Evolutionary conservation across 495 filamentous ascomycete species (phyloP).

Genomic region (Trichodelitschia bisporula): DNA sequence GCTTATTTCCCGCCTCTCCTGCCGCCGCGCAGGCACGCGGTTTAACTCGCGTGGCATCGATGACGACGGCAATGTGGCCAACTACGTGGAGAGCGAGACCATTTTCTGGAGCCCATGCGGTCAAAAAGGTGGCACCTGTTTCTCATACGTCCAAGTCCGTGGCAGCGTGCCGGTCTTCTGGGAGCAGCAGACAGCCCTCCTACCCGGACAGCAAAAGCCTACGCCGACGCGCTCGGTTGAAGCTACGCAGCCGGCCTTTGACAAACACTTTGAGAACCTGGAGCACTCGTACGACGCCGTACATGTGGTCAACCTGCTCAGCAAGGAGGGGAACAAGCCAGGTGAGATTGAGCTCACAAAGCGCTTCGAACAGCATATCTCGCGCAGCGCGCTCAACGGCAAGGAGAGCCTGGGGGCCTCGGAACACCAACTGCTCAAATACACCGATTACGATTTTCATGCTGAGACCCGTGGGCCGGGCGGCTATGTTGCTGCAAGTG

Average conservation of each 20-base stretch:
- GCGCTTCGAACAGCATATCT: conserved; percentile 53
- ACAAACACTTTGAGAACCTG: conserved; percentile 72
- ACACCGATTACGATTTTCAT: conserved; percentile 85
- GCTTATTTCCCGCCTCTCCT: conserved; percentile 77
- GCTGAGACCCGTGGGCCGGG: conserved; percentile 70
- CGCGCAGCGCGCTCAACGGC: conserved; percentile 37
- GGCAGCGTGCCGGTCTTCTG: conserved; percentile 92
- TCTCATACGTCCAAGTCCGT: conserved; percentile 82
- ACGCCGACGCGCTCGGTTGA: conserved; percentile 69
- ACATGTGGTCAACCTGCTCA: conserved; percentile 79
- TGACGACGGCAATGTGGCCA: conserved; percentile 90
- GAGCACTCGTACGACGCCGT: conserved; percentile 68
- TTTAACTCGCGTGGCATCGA: conserved; percentile 95
- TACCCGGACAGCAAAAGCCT: conserved; percentile 90
- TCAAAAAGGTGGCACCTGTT: conserved; percentile 29
- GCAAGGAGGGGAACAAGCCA: conserved; percentile 57
- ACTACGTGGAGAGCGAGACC: conserved; percentile 55
- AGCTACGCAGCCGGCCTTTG: conserved; percentile 83
- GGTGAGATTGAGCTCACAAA: conserved; percentile 61
- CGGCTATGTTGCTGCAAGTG: conserved; percentile 69
- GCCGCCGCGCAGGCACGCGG: conserved; percentile 72
- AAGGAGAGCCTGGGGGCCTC: conserved; percentile 16
- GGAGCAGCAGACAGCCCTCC: conserved; percentile 72
- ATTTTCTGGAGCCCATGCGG: conserved; percentile 48
- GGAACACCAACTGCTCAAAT: conserved; percentile 44